Evolutionary conservation across 169 alveolate species (phyloP), one percentile per base, ranked within the genome.

Genomic region (Babesia bigemina): DNA sequence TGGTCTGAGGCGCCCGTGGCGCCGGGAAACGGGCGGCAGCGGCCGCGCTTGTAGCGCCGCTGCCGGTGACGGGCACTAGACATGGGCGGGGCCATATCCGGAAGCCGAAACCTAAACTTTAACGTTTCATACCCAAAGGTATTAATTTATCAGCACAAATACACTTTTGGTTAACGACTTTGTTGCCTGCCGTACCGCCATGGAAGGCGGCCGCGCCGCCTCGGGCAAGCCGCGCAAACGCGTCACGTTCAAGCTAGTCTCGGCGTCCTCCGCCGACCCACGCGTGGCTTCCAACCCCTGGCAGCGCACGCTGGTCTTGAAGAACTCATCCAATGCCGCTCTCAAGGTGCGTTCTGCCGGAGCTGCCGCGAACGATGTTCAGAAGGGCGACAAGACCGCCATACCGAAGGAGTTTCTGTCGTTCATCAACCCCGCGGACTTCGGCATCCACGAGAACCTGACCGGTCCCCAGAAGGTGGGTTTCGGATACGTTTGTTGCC

Each of bases 261-360:
- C 87, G 24, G 87, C 83, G 12, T 79, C 87, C n/a, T 56, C 62
- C 22, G 71, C 87, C 61, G 87, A 79, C 50, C 73, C 73, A 11
- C 16, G 84, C 3, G 70, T 59, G 6, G 62, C 74, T 14, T 44
- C 33, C 36, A 45, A 58, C 60, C 76, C 87, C 14, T 62, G 77
- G 71, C 83, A 72, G 60, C 70, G 87, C 12, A 79, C 87, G 12
- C 63, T 79, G 14, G 77, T 79, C 2, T 65, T 61, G 58, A 79
- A 79, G 33, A 57, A 39, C 2, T 44, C 83, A 6, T 77, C 26
- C 16, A 79, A 79, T 48, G 70, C 52, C 48, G 53, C 61, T 16
- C 60, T 75, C 65, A 79, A 79, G 70, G 87, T 75, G 24, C 24
- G 59, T 67, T 6, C 17, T 2, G 8, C 57, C 4, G 19, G 14